These are phyloP conservation scores for Fusarium euwallaceae DNA, from an alignment of 2,329 filamentous ascomycete species.

Conservation along the genomic window DNA sequence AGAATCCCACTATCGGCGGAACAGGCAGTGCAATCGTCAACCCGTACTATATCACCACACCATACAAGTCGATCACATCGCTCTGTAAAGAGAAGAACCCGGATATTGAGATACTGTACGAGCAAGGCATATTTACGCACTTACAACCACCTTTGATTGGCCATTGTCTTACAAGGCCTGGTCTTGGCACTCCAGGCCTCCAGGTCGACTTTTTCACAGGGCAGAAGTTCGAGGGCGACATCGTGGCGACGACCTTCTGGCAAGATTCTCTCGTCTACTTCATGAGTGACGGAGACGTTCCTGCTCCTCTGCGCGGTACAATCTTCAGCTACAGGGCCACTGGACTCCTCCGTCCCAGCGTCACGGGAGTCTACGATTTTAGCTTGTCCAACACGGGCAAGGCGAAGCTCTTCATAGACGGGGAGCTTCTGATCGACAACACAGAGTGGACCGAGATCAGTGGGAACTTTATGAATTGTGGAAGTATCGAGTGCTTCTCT, in stretches of 20 bases:
- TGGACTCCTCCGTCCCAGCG: neutral
- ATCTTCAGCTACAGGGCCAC: neutral
- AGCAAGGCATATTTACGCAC: neutral
- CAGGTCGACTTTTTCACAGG: neutral
- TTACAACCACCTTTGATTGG: neutral
- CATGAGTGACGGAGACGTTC: neutral
- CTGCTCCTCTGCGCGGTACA: neutral
- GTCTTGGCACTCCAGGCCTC: neutral
- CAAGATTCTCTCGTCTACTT: neutral
- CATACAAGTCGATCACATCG: neutral
- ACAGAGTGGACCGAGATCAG: neutral
- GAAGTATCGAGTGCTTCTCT: neutral
- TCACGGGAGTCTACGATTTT: neutral
- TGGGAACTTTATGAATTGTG: neutral
- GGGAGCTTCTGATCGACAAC: neutral
- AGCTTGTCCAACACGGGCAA: neutral
- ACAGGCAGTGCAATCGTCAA: neutral
- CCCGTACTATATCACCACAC: neutral
- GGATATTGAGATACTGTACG: neutral
- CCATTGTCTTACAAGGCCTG: neutral
- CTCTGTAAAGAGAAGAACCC: neutral
- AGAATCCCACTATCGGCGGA: neutral
- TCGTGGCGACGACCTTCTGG: neutral
- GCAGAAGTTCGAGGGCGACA: neutral
- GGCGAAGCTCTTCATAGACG: neutral